These are phyloP conservation scores for Kondoa subrosea DNA, from an alignment of 768 basidiomycete species.

Conservation along the genomic window DNA sequence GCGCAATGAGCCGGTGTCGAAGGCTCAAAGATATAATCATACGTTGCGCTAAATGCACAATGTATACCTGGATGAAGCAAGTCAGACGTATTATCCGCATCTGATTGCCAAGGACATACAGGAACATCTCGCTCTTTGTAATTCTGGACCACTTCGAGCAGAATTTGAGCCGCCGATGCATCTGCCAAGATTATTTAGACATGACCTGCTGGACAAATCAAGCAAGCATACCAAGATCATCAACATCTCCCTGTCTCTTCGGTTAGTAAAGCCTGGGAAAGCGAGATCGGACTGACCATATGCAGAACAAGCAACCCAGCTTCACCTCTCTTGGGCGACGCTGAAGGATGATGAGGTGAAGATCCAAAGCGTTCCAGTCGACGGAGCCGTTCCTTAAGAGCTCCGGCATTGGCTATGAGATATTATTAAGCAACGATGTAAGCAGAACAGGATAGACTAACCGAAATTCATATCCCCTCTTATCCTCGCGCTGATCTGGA, in stretches of 20 bases:
- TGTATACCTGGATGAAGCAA: neutral
- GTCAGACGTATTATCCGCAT: neutral
- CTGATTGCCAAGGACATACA: neutral
- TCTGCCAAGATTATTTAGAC: constrained; percentile 36
- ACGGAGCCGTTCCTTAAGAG: constrained; percentile 72
- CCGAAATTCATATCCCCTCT: constrained; percentile 83
- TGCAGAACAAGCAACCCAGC: constrained; percentile 18
- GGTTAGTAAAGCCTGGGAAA: constrained; percentile 37
- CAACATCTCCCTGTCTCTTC: constrained; percentile 68
- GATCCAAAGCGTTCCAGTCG: constrained; percentile 77
- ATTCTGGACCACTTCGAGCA: constrained; percentile 16
- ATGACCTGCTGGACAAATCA: neutral
- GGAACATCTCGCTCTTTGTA: neutral
- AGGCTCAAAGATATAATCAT: neutral
- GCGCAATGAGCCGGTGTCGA: neutral
- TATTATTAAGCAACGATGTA: neutral
- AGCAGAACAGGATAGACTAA: constrained; percentile 30
- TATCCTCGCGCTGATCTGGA: constrained; percentile 43
- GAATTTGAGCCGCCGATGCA: constrained; percentile 41
- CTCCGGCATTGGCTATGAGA: constrained; percentile 68
- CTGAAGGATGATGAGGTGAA: constrained; percentile 67
- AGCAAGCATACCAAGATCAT: constrained; percentile 38
- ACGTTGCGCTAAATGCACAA: neutral
- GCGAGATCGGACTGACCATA: neutral
- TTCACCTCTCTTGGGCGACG: constrained; percentile 40